Evolutionary conservation across 306 rosid genomes (phyloP).

Genomic region (Cucurbita maxima): DNA sequence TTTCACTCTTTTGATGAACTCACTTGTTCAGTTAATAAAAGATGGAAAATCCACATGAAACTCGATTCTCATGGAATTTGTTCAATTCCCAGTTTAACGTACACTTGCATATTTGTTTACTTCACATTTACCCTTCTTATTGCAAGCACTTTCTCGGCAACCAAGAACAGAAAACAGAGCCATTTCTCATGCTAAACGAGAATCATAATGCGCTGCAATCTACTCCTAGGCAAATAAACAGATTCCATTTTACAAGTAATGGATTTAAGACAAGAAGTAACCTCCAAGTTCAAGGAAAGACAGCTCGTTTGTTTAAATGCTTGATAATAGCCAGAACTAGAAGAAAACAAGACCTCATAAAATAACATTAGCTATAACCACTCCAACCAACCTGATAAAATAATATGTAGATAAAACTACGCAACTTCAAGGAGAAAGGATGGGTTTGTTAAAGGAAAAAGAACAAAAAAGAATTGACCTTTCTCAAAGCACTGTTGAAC

Average conservation of each 20-base stretch:
- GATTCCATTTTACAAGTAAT: neutral
- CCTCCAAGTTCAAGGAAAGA: constrained; percentile 17
- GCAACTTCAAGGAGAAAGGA: constrained; percentile 13
- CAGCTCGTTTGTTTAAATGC: constrained; percentile 28
- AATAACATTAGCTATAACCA: constrained; percentile 26
- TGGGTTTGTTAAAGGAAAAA: constrained; percentile 5
- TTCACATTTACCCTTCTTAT: neutral
- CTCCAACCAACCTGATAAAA: constrained; percentile 29
- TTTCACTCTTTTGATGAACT: neutral
- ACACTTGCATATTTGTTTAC: neutral
- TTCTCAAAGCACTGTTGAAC: neutral
- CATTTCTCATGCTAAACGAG: neutral
- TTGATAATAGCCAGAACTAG: constrained; percentile 8
- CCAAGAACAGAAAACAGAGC: constrained; percentile 13
- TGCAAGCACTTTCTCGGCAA: constrained; percentile 15
- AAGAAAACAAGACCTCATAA: constrained; percentile 1
- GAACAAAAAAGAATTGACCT: neutral
- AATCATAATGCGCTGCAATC: neutral
- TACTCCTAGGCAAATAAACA: neutral
- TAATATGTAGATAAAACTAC: constrained; percentile 6
- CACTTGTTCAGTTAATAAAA: neutral
- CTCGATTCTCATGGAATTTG: neutral
- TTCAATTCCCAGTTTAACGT: neutral
- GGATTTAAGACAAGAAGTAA: constrained; percentile 19
- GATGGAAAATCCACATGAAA: neutral